Evolutionary conservation across 495 filamentous ascomycete species (phyloP), one percentile per base, ranked within the genome.

Genomic region (Tuber indicum): DNA sequence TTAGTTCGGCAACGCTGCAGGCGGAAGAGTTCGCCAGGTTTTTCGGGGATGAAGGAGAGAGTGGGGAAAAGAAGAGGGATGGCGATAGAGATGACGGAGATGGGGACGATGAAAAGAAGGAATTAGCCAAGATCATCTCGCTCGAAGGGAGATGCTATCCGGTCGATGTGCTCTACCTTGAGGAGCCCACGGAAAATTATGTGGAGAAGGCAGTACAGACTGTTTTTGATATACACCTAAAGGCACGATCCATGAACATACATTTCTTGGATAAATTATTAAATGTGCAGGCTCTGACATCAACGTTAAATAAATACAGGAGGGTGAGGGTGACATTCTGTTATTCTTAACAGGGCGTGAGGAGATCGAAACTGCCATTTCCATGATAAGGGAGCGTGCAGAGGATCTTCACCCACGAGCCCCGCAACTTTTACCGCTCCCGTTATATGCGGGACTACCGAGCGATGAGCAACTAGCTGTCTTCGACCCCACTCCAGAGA

Each of bases 1-100:
- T 98, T 82, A 97, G 94, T 84, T 97, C 94, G 84, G 96, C 96
- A 42, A 98, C 96, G 0, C 85, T 98, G 10, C 93, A 98, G 82
- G 96, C 95, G 14, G 92, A 98, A 81, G 90, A 92, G 41, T 98
- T 98, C 82, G 86, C 94, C 8, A 86, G 85, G 19, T 99, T 97
- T 85, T 98, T 99, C 80, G 87, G 89, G 6, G 87, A 86, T 32
- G 85, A 87, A 3, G 36, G 19, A 6, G 86, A 87, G 23, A 79
- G 83, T 49, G 82, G 84, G 26, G 84, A 82, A 21, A 81, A 85
- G 42, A 83, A 83, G 44, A 82, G 86, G 70, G 81, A 85, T 17
- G 85, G 83, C 62, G 85, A 87, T 58, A 81, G 87, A 36, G 86
- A 80, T 12, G 71, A 75, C 26, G 75, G 70, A 45, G 69, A 71